Evolutionary conservation across 768 basidiomycete genomes (phyloP).

Genomic region (Macrolepiota albuminosa): DNA sequence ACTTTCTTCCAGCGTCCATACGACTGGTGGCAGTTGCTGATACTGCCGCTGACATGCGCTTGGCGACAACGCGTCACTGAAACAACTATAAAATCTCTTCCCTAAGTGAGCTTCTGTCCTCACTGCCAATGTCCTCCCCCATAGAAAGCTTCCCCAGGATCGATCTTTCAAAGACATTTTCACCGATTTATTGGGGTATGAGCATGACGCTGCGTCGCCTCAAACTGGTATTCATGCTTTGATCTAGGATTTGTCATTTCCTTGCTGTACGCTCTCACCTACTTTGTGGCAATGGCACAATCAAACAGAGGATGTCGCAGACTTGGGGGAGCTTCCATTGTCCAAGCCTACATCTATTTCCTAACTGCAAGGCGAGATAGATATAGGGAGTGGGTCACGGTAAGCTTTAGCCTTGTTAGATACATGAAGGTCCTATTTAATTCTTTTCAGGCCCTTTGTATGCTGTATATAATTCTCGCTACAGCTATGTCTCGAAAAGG

Average conservation of each 20-base stretch:
- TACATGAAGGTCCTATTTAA: neutral
- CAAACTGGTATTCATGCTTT: neutral
- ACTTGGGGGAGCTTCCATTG: constrained; percentile 32
- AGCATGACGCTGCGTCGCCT: neutral
- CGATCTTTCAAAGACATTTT: constrained; percentile 20
- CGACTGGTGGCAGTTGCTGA: neutral
- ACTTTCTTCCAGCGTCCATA: no score
- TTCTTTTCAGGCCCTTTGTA: constrained; percentile 18
- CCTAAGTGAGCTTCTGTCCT: neutral
- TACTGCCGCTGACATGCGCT: no score
- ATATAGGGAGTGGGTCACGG: constrained; percentile 22
- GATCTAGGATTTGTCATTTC: constrained; percentile 25
- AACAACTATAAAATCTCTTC: neutral
- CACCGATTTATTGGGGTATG: constrained; percentile 28
- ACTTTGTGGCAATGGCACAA: neutral
- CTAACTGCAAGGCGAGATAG: constrained; percentile 14
- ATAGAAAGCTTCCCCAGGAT: constrained; percentile 3
- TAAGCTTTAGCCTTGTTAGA: constrained; percentile 5
- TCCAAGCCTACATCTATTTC: constrained; percentile 38
- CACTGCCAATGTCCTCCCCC: neutral
- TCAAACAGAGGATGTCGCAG: constrained; percentile 13
- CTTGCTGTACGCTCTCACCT: constrained; percentile 18
- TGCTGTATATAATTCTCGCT: constrained; percentile 19
- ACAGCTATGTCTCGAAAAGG: neutral
- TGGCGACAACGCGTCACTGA: neutral